Conservation (phyloP, 345 rosid genomes). For the Leavenworthia alabamica region DNA sequence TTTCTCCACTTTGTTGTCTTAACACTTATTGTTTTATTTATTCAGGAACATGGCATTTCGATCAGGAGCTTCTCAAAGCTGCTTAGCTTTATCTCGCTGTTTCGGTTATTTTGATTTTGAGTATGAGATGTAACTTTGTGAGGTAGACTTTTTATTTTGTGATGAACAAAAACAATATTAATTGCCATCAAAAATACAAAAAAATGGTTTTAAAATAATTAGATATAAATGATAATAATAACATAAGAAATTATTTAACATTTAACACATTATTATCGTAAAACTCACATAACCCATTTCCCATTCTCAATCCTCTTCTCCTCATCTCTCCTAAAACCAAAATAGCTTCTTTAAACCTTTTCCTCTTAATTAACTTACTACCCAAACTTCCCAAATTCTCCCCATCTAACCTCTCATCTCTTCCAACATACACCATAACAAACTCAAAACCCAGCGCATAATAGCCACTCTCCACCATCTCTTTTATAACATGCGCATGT, state of each 20-base stretch:
- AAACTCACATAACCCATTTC: constrained; percentile 15
- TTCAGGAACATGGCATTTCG: constrained; percentile 91
- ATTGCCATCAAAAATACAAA: too few species aligned
- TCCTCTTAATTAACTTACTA: constrained; percentile 34
- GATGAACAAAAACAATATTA: neutral
- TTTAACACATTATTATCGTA: neutral
- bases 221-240: too few species aligned
- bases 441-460: constrained; percentile 45
- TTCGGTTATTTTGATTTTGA: neutral
- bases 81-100: constrained; percentile 11
- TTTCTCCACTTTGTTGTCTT: constrained; percentile 14
- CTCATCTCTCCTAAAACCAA: too few species aligned
- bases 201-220: too few species aligned
- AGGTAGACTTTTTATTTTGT: constrained; percentile 8
- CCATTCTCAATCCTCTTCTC: constrained; percentile 42
- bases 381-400: constrained; percentile 55
- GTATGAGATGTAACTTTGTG: constrained; percentile 7
- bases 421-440: constrained; percentile 43
- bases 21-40: neutral
- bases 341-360: constrained; percentile 40
- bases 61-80: constrained; percentile 63
- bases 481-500: constrained; percentile 45
- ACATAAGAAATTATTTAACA: too few species aligned
- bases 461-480: constrained; percentile 36
- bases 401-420: constrained; percentile 40